Evolutionary conservation across 345 rosid genomes (phyloP).

Genomic region (Linum tenue): DNA sequence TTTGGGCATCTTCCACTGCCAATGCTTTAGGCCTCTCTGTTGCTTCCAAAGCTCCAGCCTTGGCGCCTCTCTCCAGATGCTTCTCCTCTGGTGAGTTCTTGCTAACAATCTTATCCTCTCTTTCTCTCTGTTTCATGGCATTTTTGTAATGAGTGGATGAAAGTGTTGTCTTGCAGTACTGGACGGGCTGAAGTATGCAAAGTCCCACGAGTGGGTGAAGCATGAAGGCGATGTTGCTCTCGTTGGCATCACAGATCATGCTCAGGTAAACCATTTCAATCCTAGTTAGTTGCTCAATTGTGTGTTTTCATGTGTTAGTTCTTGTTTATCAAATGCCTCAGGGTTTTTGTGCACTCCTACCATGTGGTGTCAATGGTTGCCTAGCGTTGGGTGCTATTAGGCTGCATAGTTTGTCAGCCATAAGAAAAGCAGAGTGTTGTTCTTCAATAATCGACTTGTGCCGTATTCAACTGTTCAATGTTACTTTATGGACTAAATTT

Average conservation of each 20-base stretch:
- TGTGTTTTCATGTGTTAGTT: no score
- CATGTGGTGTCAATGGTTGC: no score
- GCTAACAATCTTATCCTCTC: neutral
- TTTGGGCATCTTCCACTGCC: constrained; percentile 96
- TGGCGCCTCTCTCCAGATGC: constrained; percentile 63
- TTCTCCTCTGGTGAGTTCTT: constrained; percentile 53
- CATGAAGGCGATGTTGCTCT: constrained; percentile 81
- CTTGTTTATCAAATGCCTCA: no score
- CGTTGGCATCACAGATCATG: constrained; percentile 89
- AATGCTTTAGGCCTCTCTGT: constrained; percentile 67
- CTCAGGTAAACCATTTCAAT: constrained; percentile 46
- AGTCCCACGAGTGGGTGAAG: constrained; percentile 94
- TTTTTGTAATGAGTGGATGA: neutral
- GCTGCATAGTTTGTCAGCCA: no score
- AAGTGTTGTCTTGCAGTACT: constrained; percentile 35
- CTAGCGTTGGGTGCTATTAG: no score
- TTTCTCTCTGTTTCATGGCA: neutral
- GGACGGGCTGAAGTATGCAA: constrained; percentile 86
- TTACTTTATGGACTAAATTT: neutral
- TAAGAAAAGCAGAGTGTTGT: no score
- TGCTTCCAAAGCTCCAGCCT: constrained; percentile 33
- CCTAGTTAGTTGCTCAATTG: no score
- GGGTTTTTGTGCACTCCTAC: no score
- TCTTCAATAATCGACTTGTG: no score
- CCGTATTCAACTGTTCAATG: no score